phyloP scores from a whole-genome alignment of 169 alveolate species.

The Plasmodium cynomolgi region DNA sequence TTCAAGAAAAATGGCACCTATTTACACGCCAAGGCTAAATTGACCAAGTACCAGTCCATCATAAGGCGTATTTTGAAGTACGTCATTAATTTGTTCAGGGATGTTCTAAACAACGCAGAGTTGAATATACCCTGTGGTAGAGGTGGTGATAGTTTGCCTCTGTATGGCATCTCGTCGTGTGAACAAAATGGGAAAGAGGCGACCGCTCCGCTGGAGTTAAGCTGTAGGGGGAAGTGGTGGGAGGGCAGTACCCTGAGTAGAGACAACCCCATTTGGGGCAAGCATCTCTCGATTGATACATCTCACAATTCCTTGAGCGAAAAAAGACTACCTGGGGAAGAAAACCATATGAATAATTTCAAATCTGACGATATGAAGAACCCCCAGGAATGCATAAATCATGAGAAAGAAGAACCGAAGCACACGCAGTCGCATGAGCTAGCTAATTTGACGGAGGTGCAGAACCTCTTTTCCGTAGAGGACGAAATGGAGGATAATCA shows the following conservation, averaged over 20 bases:
- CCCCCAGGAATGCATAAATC: background rate
- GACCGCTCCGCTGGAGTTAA: background rate
- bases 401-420: background rate
- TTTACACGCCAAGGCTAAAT: conserved; percentile 32
- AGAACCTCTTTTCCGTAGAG: background rate
- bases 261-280: background rate
- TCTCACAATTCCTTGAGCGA: background rate
- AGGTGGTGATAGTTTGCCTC: background rate
- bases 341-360: background rate
- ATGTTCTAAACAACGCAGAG: conserved; percentile 67
- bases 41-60: conserved; percentile 52
- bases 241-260: background rate
- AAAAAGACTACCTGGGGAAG: background rate
- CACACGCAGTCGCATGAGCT: background rate
- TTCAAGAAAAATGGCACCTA: conserved; percentile 51
- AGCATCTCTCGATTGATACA: background rate
- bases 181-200: background rate
- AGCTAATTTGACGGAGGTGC: background rate
- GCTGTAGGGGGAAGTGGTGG: background rate
- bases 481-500: background rate
- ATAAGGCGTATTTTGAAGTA: conserved; percentile 51
- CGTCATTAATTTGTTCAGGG: conserved; percentile 61
- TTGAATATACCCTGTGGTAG: conserved; percentile 18
- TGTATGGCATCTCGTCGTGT: background rate
- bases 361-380: no score